Percentiles rank a stretch among this genome's conserved stretches.
phyloP scores from a whole-genome alignment of 805 yeast species.

The Pichia californica region DNA sequence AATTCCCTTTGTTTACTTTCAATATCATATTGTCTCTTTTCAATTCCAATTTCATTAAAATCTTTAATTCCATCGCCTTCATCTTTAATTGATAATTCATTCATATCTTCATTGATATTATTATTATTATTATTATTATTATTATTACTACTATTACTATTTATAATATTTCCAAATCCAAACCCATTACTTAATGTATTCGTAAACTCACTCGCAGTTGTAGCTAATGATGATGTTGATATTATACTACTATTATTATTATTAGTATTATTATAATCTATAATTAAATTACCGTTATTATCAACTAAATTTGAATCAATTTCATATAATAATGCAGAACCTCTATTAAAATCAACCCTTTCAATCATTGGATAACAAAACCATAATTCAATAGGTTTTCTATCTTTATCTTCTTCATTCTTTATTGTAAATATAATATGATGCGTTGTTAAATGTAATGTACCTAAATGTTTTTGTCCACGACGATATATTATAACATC shows the following conservation, averaged over 20 bases:
- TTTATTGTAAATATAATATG: conserved; percentile 58
- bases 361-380: conserved; percentile 82
- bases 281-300: background rate
- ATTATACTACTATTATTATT: too few species aligned
- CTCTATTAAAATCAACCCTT: conserved; percentile 48
- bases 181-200: conserved; percentile 8
- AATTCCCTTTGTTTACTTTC: conserved; percentile 9
- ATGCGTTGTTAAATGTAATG: conserved; percentile 66
- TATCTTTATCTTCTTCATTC: conserved; percentile 5
- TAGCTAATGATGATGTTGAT: conserved; percentile 3
- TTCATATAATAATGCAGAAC: conserved; percentile 36
- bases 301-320: background rate
- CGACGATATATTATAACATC: conserved; percentile 46
- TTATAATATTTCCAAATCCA: conserved; percentile 5
- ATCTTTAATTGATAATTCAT: background rate
- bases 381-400: conserved; percentile 60
- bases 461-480: conserved; percentile 50
- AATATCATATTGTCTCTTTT: conserved; percentile 5
- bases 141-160: background rate
- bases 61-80: background rate
- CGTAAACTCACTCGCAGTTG: conserved; percentile 17
- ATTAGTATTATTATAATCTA: too few species aligned
- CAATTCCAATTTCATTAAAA: conserved; percentile 2
- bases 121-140: too few species aligned
- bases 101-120: background rate